Base-by-base conservation (phyloP, 768 basidiomycete genomes). In the Galerina sulciceps region DNA sequence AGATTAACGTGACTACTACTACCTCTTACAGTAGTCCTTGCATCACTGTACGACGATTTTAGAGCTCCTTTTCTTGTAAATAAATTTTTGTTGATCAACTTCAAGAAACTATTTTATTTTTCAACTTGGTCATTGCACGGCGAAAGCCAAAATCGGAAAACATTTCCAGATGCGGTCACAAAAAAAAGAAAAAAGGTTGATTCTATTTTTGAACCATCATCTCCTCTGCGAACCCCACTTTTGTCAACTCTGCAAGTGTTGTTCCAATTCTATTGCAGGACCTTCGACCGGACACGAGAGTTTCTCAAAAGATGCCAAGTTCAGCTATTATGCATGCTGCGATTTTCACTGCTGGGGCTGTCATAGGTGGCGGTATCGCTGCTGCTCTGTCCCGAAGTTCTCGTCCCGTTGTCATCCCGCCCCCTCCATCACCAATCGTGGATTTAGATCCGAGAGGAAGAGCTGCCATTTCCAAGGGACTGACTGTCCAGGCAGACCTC, bases 261-360 rank as follows among this genome's bases (percentile, higher is more conserved):
- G 10, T 44, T 44, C 17, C 17, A 6, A 11, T 17, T 44, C 10
- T 22, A 17, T 44, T 14, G 15, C 14, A 55, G 38, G 38, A 34
- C 55, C 18, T 22, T 8, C 52, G 14, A 41, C 15, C 13, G 1
- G 17, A 54, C 1, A 9, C 20, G 35, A 18, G 35, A 37, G 67
- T 26, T 22, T 17, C 37, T 34, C 15, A 22, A 4, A 22, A 49
- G 47, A 71, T 71, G 76, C 63, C 77, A 18, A 69, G 70, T 17
- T 72, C 82, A 34, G 74, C 76, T 47, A 62, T 87, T 53, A 63
- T 90, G 2, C 89, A 85, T 61, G 86, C 83, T 20, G 88, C 87
- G 20, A 81, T 90, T 48, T 96, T 96, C 70, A 87, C 94, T 53
- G 87, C 90, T 42, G 94, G 94, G 22, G 90, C 92, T 1, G 70